Base-by-base conservation (phyloP, 768 basidiomycete species). In the Pluteus cervinus region DNA sequence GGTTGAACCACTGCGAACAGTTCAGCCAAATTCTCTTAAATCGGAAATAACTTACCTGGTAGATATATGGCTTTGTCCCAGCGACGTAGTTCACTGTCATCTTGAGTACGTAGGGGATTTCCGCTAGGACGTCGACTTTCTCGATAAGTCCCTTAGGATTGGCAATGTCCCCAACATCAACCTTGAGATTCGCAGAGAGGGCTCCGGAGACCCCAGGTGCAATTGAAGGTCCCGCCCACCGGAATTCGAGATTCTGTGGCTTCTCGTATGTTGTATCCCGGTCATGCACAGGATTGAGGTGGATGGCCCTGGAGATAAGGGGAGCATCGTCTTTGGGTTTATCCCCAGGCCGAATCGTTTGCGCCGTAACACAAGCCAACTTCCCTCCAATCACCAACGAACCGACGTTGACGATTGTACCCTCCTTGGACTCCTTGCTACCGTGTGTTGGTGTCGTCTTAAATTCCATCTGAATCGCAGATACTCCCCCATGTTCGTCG, bases 381-480 rank as follows among this genome's bases (percentile, higher is more conserved):
- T 86, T 87, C 32, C 81, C 82, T 5, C 75, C 85, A 16, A 90
- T 66, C 14, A 93, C 90, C 40, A 96, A 56, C 22, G 79, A 78
- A 16, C 96, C 96, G 20, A 99, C 61, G 58, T 86, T 97, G 44
- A 90, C 81, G 30, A 67, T 69, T n/a, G 84, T 86, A 25, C 81
- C 79, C 2, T 86, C 87, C 14, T 86, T 87, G 4, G 75, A 44
- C 12, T 89, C 90, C 42, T 78, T 74, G 46, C 75, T 78, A 5
- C 94, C 94, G 55, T 94, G 77, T 12, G 71, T 65, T 33, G 83
- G 73, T 2, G 73, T 76, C 3, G 94, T 97, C 46, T 79, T 89
- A 49, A 96, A 90, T 57, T 98, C 96, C 94, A 97, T 97, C 66
- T 88, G 85, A 24, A 96, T 68, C 7, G 90, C 89, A 37, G 89